Base-by-base conservation (phyloP, 202 grass and related monocot species). In the Brachypodium distachyon region DNA sequence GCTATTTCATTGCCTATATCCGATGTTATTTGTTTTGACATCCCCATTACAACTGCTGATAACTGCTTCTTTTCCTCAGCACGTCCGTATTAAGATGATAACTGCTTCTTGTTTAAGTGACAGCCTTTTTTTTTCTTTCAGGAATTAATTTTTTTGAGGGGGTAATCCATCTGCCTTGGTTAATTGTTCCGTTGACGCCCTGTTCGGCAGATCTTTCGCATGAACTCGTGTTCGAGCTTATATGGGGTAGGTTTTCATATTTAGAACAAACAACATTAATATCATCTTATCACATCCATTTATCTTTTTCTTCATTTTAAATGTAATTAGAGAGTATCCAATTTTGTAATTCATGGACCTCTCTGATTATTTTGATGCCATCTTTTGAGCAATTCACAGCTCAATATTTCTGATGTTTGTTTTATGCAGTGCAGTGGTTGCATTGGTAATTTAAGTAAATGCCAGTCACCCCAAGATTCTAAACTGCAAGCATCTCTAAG, bases 401-500 rank as follows among this genome's bases (percentile, higher is more conserved):
- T 65, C 73, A 34, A 83, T 56, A 79, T 80, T 54, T 69, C 79
- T 85, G 57, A 85, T 88, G 38, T 85, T 72, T 65, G 51, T 40
- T 86, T 81, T 79, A 62, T 78, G 64, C 90, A 92, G 90, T 89
- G 28, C 90, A 92, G 90, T 84, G 51, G 77, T 49, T 92, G 86
- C 80, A 72, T 89, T 60, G 83, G 90, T 81, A 85, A 75, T 83
- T 73, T 92, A 81, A 86, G 77, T 41, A 87, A 87, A 87, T 67
- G 53, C 31, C 65, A 83, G 82, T 58, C 80, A 71, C 55, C 42
- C 58, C 19, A 47, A 41, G 80, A 84, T 80, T 84, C 53, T 66
- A 83, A 65, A 59, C n/a, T 11, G 26, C 59, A 64, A 64, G 65
- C 63, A 70, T 59, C 80, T 64, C 49, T 49, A 44, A 84, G 61